Base-by-base conservation (phyloP, 805 yeast genomes). In the Cyberlindnera samutprakarnensis region DNA sequence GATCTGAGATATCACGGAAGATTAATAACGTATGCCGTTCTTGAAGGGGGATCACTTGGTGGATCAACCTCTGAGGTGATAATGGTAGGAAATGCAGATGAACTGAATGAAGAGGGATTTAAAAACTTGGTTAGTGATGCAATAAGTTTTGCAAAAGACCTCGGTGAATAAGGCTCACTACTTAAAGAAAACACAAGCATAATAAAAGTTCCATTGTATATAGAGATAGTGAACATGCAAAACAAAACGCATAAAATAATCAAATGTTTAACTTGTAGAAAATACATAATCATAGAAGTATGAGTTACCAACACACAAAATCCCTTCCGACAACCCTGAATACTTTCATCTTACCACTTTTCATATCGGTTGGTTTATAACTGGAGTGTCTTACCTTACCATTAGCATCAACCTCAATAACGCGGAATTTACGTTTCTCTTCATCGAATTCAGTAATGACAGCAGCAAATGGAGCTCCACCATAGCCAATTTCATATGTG, bases 271-370 rank as follows among this genome's bases (percentile, higher is more conserved):
- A n/a, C n/a, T n/a, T n/a, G n/a, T n/a, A n/a, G n/a, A 12, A 10
- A 15, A 14, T 26, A 14, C 21, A 26, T 24, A 28, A 28, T 16
- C 22, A 25, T 14, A 15, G 14, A 18, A 12, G 20, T 6, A 15
- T 14, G 9, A 17, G 9, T 46, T 42, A 73, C 95, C 95, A 87
- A 4, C 77, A 80, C 25, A 86, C 70, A 47, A 68, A 78, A 22
- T 71, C 75, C 39, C 85, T 72, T 10, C 83, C 84, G 20, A 87
- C 79, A 6, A 74, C 72, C 49, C 97, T 72, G 57, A 78, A 92
- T 4, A 88, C 83, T 41, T 83, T 70, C 10, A 90, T 61, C 45
- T 75, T 76, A 5, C 98, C 98, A 37, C 74, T 63, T 51, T 72
- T 78, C 71, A 90, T 68, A 37, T 85, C 94, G 3, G 71, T 62